Base-by-base conservation (phyloP, 805 yeast species). In the Lipomyces starkeyi region DNA sequence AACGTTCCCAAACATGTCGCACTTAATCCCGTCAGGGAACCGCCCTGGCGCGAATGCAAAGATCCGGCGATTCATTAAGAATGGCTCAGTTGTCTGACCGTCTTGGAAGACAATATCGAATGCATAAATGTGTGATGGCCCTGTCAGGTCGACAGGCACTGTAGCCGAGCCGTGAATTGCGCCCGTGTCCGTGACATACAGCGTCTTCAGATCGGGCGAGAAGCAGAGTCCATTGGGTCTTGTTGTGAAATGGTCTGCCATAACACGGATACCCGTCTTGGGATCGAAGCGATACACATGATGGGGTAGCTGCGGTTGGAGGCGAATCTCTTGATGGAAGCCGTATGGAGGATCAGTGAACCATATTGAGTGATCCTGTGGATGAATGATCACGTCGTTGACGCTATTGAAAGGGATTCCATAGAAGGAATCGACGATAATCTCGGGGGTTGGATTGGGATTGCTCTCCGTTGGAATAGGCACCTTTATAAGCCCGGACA, bases 221-320 rank as follows among this genome's bases (percentile, higher is more conserved):
- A 88, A 88, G 57, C 84, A 86, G 64, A 88, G 78, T 11, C 97
- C 96, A 75, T 92, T 92, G n/a, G 97, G 87, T 59, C 88, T 88
- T 9, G 77, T 88, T 9, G 77, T 77, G 58, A 85, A 77, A 25
- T 79, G 76, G 32, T 82, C 81, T 64, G 82, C 77, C 1, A 83
- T 75, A 13, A 77, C 77, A 7, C 70, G 66, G 27, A 62, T 37
- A 25, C 64, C 65, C 22, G 58, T 61, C 8, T 22, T 73, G 14
- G 81, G 74, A 43, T 80, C 77, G 62, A 82, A 80, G 55, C 82
- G 80, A 72, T 85, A 81, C 59, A 88, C 77, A 58, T 74, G 76
- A 55, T 68, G 65, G 22, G 77, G 77, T 54, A 74, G 66, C 20
- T 43, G 49, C 29, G 43, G 35, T n/a, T 53, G 35, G 14, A 55